Evolutionary conservation across 1,139 yeast species (phyloP).

Genomic region (Lodderomyces oxycetoniae): DNA sequence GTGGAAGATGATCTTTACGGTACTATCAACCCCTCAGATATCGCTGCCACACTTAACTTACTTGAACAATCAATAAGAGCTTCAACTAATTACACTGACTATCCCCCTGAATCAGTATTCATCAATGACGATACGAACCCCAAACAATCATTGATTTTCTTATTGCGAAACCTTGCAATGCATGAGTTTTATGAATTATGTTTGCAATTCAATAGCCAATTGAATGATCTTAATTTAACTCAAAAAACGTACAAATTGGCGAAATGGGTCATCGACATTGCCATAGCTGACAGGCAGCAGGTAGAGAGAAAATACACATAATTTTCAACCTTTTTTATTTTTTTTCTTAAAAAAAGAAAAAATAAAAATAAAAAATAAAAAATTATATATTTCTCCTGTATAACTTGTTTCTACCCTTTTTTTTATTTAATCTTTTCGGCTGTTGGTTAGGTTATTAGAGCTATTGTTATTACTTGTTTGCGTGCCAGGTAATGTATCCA

Average conservation of each 20-base stretch:
- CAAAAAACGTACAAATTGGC: slow-evolving; percentile 64
- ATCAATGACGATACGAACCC: slow-evolving; percentile 22
- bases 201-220: slow-evolving; percentile 53
- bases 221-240: slow-evolving; percentile 59
- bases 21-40: slow-evolving; percentile 45
- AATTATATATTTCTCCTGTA: neutral
- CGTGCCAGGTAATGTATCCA: slow-evolving; percentile 47
- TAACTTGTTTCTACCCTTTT: too few relatives aligned
- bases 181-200: slow-evolving; percentile 62
- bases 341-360: neutral
- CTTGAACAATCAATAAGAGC: slow-evolving; percentile 55
- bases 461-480: slow-evolving; percentile 6
- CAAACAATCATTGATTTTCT: slow-evolving; percentile 44
- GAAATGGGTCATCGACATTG: slow-evolving; percentile 66
- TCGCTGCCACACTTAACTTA: slow-evolving; percentile 54
- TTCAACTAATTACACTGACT: slow-evolving; percentile 34
- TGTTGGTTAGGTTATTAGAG: slow-evolving; percentile 2
- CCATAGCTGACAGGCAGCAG: slow-evolving; percentile 47
- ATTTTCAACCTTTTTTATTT: neutral
- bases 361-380: neutral
- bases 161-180: slow-evolving; percentile 59
- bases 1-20: slow-evolving; percentile 59
- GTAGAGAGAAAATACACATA: slow-evolving; percentile 4
- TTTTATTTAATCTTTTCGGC: slow-evolving; percentile 10
- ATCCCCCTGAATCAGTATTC: slow-evolving; percentile 44